Base-by-base conservation (phyloP, 1,284 basidiomycete genomes). In the Peniophora sp. region DNA sequence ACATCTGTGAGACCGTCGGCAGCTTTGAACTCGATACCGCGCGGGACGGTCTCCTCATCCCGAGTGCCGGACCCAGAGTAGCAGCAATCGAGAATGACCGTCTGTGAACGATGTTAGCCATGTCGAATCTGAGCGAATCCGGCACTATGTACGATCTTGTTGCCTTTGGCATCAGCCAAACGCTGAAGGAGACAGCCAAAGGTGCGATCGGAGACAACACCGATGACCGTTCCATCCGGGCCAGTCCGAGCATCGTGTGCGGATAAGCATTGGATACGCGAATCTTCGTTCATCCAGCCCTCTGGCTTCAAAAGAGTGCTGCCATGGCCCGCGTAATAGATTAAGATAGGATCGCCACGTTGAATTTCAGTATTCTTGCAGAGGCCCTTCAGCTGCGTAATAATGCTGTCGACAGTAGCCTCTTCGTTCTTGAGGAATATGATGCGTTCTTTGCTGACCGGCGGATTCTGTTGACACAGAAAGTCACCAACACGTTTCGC, bases 301-400 rank as follows among this genome's bases (percentile, higher is more conserved):
- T 16, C 8, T 22, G 44, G 44, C 9, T 22, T 22, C 20, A 9
- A 9, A n/a, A 25, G 20, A 23, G 3, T 25, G 44, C 44, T 22
- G n/a, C 69, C 69, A 52, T 71, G 69, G 3, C 69, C 69, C 3
- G 69, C 67, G 48, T 62, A 71, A 52, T 63, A 70, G 34, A 71
- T 65, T 41, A 70, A 55, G 27, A 71, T 67, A 3, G 64, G 61
- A 17, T 60, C 58, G 3, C 43, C 66, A 65, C 8, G 52, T 49
- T 2, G n/a, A n/a, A n/a, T 32, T 34, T 45, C 27, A 32, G 27
- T 32, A 32, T 32, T 5, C 65, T 62, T 19, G 61, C 50, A 1
- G 56, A 70, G 61, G 22, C 22, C 23, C 22, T 22, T 20, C 20
- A 45, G 6, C 11, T 3, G 5, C 14, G 3, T 9, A 6, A 45